A percentile compares a stretch with the other conserved stretches of the same genome.
Conservation (phyloP, 352 stramenopile genomes). For the Globisporangium canariense region DNA sequence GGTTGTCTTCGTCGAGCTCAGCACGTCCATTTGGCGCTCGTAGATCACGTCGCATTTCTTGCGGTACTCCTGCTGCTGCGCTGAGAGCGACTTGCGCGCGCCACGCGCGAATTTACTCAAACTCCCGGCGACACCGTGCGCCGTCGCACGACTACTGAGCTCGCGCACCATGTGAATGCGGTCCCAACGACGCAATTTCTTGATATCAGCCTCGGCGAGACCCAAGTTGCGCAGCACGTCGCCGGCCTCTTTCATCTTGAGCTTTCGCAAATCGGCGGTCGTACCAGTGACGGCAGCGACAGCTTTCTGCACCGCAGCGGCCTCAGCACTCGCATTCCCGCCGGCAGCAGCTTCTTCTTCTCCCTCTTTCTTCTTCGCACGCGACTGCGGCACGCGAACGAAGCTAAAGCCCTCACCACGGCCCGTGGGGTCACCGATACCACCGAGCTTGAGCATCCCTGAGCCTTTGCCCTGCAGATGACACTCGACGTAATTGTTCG, state of each 20-base stretch:
- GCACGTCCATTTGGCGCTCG: constrained; percentile 78
- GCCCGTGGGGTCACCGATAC: constrained; percentile 76
- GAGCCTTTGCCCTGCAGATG: constrained; percentile 83
- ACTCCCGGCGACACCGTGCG: constrained; percentile 62
- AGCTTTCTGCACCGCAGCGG: constrained; percentile 68
- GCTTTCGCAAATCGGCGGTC: constrained; percentile 78
- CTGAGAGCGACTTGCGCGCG: constrained; percentile 73
- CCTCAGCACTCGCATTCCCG: constrained; percentile 40
- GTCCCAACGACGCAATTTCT: constrained; percentile 80
- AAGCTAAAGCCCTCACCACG: constrained; percentile 86
- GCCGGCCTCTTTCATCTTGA: constrained; percentile 85
- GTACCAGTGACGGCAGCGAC: constrained; percentile 78
- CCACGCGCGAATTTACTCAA: constrained; percentile 82
- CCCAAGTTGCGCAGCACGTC: constrained; percentile 78
- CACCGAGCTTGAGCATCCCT: constrained; percentile 75
- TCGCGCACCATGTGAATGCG: constrained; percentile 80
- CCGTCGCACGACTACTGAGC: constrained; percentile 69
- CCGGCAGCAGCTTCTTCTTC: constrained; percentile 50
- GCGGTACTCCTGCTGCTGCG: constrained; percentile 82
- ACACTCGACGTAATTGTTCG: constrained; percentile 85
- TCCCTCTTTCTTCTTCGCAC: constrained; percentile 80
- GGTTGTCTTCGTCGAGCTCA: constrained; percentile 49
- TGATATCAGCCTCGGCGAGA: constrained; percentile 76
- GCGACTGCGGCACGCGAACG: constrained; percentile 68
- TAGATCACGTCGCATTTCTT: constrained; percentile 86